Base-by-base conservation (phyloP, 2,329 filamentous ascomycete species). In the Chrysoporthe puriensis region DNA sequence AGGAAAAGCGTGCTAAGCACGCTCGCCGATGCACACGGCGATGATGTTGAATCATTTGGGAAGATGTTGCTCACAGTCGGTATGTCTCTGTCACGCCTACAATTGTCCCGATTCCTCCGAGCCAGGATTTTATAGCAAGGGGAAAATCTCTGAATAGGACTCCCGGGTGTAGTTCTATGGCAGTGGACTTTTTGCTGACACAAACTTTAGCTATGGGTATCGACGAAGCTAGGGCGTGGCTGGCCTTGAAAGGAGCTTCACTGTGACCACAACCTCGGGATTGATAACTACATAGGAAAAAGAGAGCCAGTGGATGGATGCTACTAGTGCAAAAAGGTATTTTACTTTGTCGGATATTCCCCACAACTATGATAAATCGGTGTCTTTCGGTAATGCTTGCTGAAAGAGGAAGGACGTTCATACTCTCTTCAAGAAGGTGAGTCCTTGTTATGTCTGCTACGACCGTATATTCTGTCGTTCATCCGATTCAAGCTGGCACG, bases 271-370 rank as follows among this genome's bases (percentile, higher is more conserved):
- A 16, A 2, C 3, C 8, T 54, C 26, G 50, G 32, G 50, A 16
- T n/a, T 16, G 4, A 14, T 54, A 32, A 16, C 48, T 52, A 9
- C 13, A 13, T 52, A 32, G 21, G 4, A 52, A 7, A 11, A 26
- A 52, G 13, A 32, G 16, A 70, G 71, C 26, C 73, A 73, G n/a
- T 4, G 77, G 77, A n/a, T 76, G 76, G 42, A 74, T 18, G 71
- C 73, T 4, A 73, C 73, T 34, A 78, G 77, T 58, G 26, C 26
- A 26, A 26, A 76, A 76, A 18, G 74, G 36, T 6, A 40, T 2
- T 78, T 64, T 74, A 74, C 67, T 77, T 76, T 66, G 76, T 50
- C 70, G 75, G 74, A 74, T 11, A 73, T 72, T 48, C 71, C 75
- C 4, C 73, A 26, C 26, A 26, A 26, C 26, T 26, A 26, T 26